These are phyloP conservation scores for Tremellales sp. DNA, from an alignment of 1,284 basidiomycete species.

Conservation along the genomic window DNA sequence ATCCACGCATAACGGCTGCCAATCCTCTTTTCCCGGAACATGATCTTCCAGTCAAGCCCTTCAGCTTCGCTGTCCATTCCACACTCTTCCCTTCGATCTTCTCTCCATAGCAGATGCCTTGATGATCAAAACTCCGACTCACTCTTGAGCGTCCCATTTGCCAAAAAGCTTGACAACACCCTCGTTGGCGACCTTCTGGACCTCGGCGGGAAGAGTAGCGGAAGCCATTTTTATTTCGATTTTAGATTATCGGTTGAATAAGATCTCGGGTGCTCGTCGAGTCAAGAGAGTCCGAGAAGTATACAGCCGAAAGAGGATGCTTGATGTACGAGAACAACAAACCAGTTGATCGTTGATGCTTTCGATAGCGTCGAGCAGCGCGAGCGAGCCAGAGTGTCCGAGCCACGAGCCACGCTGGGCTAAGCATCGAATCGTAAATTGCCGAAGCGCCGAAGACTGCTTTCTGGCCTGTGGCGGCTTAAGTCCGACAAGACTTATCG, in stretches of 20 bases:
- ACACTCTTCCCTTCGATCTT: neutral
- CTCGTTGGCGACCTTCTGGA: slow-evolving; percentile 74
- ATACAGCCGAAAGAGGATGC: neutral
- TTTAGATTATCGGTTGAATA: neutral
- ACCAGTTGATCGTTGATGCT: too few species aligned
- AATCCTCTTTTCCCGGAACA: too few species aligned
- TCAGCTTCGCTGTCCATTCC: slow-evolving; percentile 2
- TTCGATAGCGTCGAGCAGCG: too few species aligned
- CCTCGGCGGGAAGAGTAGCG: slow-evolving; percentile 68
- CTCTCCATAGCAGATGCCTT: neutral
- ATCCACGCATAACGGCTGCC: too few species aligned
- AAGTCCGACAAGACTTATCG: neutral
- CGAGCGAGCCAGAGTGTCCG: too few species aligned
- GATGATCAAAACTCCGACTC: slow-evolving; percentile 50
- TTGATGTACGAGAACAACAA: too few species aligned
- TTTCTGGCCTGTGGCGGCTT: neutral
- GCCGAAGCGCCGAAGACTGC: neutral
- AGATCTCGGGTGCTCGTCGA: neutral
- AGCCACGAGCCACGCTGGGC: too few species aligned
- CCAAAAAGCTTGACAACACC: slow-evolving; percentile 82
- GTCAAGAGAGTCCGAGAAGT: neutral
- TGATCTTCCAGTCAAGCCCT: neutral
- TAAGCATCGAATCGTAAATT: neutral
- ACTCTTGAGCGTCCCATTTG: slow-evolving; percentile 96
- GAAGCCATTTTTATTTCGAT: slow-evolving; percentile 38